Base-by-base conservation (phyloP, 805 yeast genomes). In the Candida krabiensis region DNA sequence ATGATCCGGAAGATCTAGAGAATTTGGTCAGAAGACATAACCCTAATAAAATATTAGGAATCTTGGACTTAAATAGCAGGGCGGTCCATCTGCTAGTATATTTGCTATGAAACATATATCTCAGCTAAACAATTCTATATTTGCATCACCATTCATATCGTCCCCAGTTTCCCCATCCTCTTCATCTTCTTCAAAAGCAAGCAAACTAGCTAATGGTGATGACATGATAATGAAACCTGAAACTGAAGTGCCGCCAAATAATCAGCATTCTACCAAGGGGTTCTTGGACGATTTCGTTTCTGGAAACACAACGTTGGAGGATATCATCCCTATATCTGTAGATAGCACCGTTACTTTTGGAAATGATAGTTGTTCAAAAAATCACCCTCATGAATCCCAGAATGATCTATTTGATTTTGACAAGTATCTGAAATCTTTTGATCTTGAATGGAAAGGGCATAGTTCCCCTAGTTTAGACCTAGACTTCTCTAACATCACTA, bases 231-330 rank as follows among this genome's bases (percentile, higher is more conserved):
- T 24, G 31, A 37, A 39, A 29, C 16, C n/a, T n/a, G n/a, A n/a
- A n/a, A n/a, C n/a, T n/a, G n/a, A n/a, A n/a, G n/a, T n/a, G n/a
- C n/a, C n/a, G n/a, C n/a, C n/a, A n/a, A n/a, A n/a, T n/a, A n/a
- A n/a, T n/a, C n/a, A n/a, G n/a, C n/a, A n/a, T n/a, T n/a, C n/a
- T 17, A 16, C 24, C 33, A 33, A 34, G 35, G 27, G 41, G 41
- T 33, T 55, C 2, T 40, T 60, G 33, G 63, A 59, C 38, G 64
- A 60, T 40, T 59, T 55, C 34, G 57, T 52, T 22, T 33, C 55
- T 5, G 59, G 57, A 8, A 49, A 55, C 38, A 45, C 55, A 23
- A 35, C 49, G 5, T 28, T 50, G 14, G 54, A 47, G 33, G 61
- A 53, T 34, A 52, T 50, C 28, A 47, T 44, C 37, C 40, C 35